Evolutionary conservation across 2,329 filamentous ascomycete genomes (phyloP), one percentile per base, ranked within the genome.

Genomic region (Colletotrichum sp.): DNA sequence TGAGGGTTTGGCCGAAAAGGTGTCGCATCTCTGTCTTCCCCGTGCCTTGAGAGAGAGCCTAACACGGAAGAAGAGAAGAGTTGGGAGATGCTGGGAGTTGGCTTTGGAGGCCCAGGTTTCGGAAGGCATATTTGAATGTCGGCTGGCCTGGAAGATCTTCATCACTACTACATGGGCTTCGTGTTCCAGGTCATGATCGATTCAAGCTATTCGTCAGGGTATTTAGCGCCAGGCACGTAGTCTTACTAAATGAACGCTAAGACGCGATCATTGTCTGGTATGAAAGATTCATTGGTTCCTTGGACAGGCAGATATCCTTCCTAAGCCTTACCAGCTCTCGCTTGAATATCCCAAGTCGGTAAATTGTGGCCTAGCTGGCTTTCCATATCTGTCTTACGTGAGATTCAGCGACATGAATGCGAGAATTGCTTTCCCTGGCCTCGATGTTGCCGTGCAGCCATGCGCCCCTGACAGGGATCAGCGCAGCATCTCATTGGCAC

Each of bases 101-200:
- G 22, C 22, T 22, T 22, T 22, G 22, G 22, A 22, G 22, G 3
- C 34, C 16, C 1, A 43, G 39, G 39, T 43, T 1, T 43, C 18
- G 39, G 18, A 18, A 43, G 39, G 0, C 18, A 3, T 43, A 43
- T 43, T 12, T n/a, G 39, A 43, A 43, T 43, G 9, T 0, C 5
- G 1, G 0, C 5, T n/a, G 39, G 0, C 18, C 5, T 1, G 1
- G 9, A 43, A n/a, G 39, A 43, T 43, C 18, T 43, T 2, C 39
- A 0, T n/a, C 39, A 43, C 0, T n/a, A 9, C 9, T 43, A 18
- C 39, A n/a, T 12, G 39, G 39, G 9, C 36, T 3, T 5, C n/a
- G 39, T 10, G 3, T 43, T n/a, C 36, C 3, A n/a, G 5, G 18
- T n/a, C 39, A 6, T 43, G 18, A 12, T 12, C 39, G 5, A 43